Conservation (phyloP, 345 rosid species). For the Limnanthes douglasii region DNA sequence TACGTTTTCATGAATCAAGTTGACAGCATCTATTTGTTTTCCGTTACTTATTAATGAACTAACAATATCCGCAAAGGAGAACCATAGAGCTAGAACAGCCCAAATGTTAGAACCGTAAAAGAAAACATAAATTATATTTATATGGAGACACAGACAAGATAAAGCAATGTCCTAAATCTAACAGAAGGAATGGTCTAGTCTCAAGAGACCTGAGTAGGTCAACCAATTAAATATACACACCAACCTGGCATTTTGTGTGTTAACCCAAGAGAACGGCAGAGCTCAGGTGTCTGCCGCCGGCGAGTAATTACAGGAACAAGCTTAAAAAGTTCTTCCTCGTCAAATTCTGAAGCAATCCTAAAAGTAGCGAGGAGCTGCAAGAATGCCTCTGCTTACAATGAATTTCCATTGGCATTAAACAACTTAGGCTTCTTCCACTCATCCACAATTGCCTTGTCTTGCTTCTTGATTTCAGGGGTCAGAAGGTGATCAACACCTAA, state of each 20-base stretch:
- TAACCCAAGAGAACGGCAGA: conserved; percentile 47
- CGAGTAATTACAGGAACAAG: conserved; percentile 37
- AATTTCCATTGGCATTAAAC: conserved; percentile 34
- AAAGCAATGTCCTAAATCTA: no score
- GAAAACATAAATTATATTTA: no score
- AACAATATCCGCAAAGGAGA: no score
- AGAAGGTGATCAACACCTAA: conserved; percentile 35
- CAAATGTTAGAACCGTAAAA: no score
- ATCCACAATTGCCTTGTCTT: conserved; percentile 58
- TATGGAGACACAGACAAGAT: no score
- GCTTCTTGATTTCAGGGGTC: conserved; percentile 42
- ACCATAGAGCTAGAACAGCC: no score
- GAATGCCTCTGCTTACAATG: conserved; percentile 49
- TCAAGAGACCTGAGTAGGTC: no score
- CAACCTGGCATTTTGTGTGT: conserved; percentile 57
- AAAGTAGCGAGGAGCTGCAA: conserved; percentile 58
- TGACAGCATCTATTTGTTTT: no score
- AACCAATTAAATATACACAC: no score
- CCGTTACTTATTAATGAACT: no score
- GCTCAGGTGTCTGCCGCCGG: conserved; percentile 48
- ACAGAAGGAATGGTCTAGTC: no score
- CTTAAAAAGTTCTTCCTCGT: conserved; percentile 54
- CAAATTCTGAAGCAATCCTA: conserved; percentile 55
- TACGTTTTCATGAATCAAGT: no score
- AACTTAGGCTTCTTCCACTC: conserved; percentile 54